These are phyloP conservation scores for Simmondsia chinensis DNA, from an alignment of 148 eudicot species.

Conservation along the genomic window DNA sequence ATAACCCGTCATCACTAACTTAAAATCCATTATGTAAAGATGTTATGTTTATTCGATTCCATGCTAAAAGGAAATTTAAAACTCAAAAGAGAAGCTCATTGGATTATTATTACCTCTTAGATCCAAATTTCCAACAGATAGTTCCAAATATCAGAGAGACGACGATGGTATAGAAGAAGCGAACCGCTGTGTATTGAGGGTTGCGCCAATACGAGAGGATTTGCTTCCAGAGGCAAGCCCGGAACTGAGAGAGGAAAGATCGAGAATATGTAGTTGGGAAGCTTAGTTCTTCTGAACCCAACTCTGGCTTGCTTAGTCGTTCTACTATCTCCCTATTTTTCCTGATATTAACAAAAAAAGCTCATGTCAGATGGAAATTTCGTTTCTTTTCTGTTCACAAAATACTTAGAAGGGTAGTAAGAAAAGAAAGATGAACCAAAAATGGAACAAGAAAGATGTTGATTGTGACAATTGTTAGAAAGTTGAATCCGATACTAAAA, in stretches of 20 bases:
- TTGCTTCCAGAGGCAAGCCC: slow-evolving; percentile 71
- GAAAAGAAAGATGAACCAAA: no score
- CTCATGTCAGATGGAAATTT: background rate
- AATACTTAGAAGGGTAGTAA: no score
- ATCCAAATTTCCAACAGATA: slow-evolving; percentile 72
- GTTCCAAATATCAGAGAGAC: slow-evolving; percentile 77
- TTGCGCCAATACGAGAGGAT: slow-evolving; percentile 69
- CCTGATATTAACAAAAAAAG: slow-evolving; percentile 30
- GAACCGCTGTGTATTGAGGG: slow-evolving; percentile 78
- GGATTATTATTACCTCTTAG: slow-evolving; percentile 54
- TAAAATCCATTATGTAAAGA: no score
- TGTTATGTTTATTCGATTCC: background rate
- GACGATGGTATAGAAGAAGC: slow-evolving; percentile 70
- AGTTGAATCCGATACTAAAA: no score
- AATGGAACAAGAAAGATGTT: no score
- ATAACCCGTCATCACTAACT: no score
- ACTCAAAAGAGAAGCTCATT: background rate
- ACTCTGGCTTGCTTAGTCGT: slow-evolving; percentile 46
- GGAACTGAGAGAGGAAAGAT: slow-evolving; percentile 46
- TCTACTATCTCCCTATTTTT: slow-evolving; percentile 46
- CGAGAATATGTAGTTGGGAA: slow-evolving; percentile 58
- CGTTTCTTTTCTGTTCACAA: no score
- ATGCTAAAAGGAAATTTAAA: background rate
- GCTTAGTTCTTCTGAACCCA: slow-evolving; percentile 30
- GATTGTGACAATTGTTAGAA: no score